Evolutionary conservation across 2,329 filamentous ascomycete species (phyloP), one percentile per base, ranked within the genome.

Genomic region (Talaromyces sp.): DNA sequence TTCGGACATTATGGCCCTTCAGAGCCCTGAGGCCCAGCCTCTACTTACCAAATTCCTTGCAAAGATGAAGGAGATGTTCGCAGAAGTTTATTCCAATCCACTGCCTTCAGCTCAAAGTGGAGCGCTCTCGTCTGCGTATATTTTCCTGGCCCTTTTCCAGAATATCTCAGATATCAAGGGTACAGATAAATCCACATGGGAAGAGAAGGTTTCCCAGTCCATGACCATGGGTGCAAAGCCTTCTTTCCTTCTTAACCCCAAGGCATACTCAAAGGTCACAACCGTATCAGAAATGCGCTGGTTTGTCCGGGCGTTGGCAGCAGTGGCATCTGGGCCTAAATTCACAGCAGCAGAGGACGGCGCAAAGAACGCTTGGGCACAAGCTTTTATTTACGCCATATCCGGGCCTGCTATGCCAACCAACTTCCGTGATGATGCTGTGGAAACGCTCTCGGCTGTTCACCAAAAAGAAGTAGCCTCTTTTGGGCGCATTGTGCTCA

Each of bases 171-270:
- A 77, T 10, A 65, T 84, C 11, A 74, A 84, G 50, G 77, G 78
- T 20, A 77, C 80, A 33, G 76, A 85, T 13, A 83, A 86, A 33
- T 56, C 70, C 13, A 57, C 60, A 13, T 73, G 67, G 61, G 74
- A 82, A 37, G 66, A 80, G 3, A 70, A 91, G 22, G 70, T 82
- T 20, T 82, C 85, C 45, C 86, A 90, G 62, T 84, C 85, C 10
- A 79, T 96, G 54, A 80, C 81, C 2, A 71, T 86, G 33, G 85
- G 87, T n/a, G 86, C 90, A 0, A 96, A 96, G 69, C 86, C 89
- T 13, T 96, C 93, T 0, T 94, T 96, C 70, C 77, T 97, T 17
- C 80, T 97, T 5, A 96, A 90, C 65, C 82, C 88, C 30, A 88
- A 89, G 56, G 84, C 96, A 4, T 97, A 94, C 73, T 86, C 87